Evolutionary conservation across 148 eudicot genomes (phyloP).

Genomic region (Gaultheria prostrata): DNA sequence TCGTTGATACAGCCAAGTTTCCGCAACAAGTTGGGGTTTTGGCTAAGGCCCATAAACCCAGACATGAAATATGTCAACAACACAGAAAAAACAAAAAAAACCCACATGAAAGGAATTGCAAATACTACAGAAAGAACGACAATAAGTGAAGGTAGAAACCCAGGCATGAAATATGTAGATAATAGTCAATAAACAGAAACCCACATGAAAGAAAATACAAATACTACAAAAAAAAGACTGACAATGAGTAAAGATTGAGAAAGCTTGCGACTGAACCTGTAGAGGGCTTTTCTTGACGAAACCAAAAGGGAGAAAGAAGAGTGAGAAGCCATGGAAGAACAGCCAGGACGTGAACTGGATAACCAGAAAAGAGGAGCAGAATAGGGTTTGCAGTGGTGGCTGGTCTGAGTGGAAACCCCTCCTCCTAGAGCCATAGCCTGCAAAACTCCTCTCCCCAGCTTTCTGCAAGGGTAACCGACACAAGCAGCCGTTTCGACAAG

Average conservation of each 20-base stretch:
- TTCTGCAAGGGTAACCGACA: conserved; percentile 29
- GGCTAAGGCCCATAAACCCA: not conserved
- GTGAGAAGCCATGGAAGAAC: conserved; percentile 13
- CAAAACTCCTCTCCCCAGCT: conserved; percentile 37
- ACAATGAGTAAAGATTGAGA: not conserved
- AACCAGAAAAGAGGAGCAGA: conserved; percentile 42
- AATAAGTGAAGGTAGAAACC: not conserved
- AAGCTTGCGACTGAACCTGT: conserved; percentile 28
- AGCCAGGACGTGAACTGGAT: conserved; percentile 23
- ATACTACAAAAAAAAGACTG: not conserved
- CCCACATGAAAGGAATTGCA: not conserved
- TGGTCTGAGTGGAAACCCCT: conserved; percentile 43
- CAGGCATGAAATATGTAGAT: not conserved
- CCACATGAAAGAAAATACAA: not conserved
- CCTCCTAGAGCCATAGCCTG: conserved; percentile 50
- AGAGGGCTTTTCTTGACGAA: conserved; percentile 20
- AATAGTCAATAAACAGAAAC: not conserved
- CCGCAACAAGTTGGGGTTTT: not conserved
- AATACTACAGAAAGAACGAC: not conserved
- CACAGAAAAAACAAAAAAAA: not conserved
- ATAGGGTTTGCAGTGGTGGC: conserved; percentile 37
- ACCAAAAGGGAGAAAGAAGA: conserved; percentile 22
- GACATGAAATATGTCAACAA: not conserved
- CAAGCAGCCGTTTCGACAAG: conserved; percentile 56
- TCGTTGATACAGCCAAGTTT: not conserved